Evolutionary conservation across 768 basidiomycete species (phyloP), one percentile per base, ranked within the genome.

Genomic region (Cystoderma amianthinum): DNA sequence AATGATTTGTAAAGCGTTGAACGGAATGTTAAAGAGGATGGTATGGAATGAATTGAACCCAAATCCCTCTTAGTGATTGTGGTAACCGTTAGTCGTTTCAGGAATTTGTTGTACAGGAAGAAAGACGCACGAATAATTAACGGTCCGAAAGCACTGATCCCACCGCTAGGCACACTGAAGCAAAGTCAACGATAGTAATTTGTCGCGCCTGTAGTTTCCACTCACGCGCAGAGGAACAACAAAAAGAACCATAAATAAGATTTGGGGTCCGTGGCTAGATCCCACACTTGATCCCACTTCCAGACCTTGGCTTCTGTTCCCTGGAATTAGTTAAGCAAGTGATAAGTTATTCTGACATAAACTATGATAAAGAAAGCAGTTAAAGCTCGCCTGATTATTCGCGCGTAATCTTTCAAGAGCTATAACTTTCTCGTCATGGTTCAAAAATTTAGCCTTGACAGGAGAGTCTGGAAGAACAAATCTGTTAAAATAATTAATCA

Each of bases 21-120:
- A 75, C 3, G 71, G 71, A 42, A 71, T 68, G 45, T 71, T 71
- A 56, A 76, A 66, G n/a, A 74, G 54, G 23, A 74, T 68, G 19
- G 69, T 68, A 3, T 61, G 32, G 39, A 65, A 63, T 39, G 61
- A 50, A 39, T 65, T 51, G 48, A 69, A 72, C 11, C 68, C 69
- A 41, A 69, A 68, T 10, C 68, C 65, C 45, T 57, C 54, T 58
- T 43, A 12, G 30, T 16, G 30, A 18, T 33, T 7, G 15, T n/a
- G 18, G 42, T 20, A 47, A 38, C 28, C 2, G 32, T 23, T 32
- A 13, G 18, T 9, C 10, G 36, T n/a, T 17, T 36, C 9, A 37
- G 13, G n/a, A n/a, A n/a, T n/a, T n/a, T n/a, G n/a, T n/a, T n/a
- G n/a, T n/a, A n/a, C n/a, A n/a, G n/a, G n/a, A 1, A 9, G 11